Percentiles rank a stretch among this genome's conserved stretches.
Conservation (phyloP, 2,329 filamentous ascomycete species). For the Alternaria solani region DNA sequence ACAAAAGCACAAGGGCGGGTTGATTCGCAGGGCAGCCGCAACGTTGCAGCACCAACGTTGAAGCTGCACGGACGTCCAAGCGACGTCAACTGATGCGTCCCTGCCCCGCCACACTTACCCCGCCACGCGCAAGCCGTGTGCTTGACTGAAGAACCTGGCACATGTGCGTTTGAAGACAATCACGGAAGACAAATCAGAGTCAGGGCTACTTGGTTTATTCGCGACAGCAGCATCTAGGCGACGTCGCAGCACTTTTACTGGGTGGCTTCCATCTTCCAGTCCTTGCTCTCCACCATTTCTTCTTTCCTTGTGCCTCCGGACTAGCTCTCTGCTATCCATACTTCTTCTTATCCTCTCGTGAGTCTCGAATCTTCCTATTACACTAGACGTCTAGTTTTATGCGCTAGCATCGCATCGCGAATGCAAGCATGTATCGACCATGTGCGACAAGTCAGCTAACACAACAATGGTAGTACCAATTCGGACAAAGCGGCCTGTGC, state of each 20-base stretch:
- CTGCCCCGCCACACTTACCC: conserved; percentile 34
- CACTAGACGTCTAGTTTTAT: neutral
- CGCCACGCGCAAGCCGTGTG: conserved; percentile 18
- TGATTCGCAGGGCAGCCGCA: neutral
- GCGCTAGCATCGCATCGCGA: neutral
- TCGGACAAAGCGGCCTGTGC: conserved; percentile 35
- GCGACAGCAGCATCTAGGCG: neutral
- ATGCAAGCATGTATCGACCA: neutral
- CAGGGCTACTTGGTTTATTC: neutral
- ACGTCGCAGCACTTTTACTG: neutral
- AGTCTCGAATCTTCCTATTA: neutral
- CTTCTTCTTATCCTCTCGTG: neutral
- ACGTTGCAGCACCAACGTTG: conserved; percentile 11
- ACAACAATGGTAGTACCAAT: conserved; percentile 45
- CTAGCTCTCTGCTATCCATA: conserved; percentile 1
- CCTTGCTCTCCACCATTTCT: neutral
- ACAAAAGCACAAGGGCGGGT: neutral
- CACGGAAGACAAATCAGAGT: neutral
- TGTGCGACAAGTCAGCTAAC: conserved; percentile 17
- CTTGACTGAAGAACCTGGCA: neutral
- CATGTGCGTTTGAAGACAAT: conserved; percentile 1
- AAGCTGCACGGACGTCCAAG: conserved; percentile 16
- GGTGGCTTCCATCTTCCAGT: neutral
- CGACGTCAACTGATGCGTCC: conserved; percentile 13
- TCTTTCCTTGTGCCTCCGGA: neutral